Base-by-base conservation (phyloP, 805 yeast species). In the Alloascoidea hylecoeti region DNA sequence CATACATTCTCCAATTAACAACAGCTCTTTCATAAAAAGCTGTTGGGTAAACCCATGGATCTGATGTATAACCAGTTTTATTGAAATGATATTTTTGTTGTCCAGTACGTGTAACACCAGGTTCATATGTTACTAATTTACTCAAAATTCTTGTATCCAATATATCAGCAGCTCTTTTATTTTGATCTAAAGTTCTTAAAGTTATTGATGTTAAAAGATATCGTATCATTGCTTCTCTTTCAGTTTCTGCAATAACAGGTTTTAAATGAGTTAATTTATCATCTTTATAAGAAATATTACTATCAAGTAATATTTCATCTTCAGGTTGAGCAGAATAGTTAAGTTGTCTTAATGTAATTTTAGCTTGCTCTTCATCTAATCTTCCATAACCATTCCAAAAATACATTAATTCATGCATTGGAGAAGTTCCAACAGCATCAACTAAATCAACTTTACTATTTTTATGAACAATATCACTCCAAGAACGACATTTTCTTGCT, bases 381-480 rank as follows among this genome's bases (percentile, higher is more conserved):
- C 95, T 66, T 49, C 78, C 76, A 53, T 77, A 88, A 0, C 95
- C 95, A 51, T 85, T 85, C 89, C 95, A 88, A 56, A 88, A 85
- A 54, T 88, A 89, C n/a, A 76, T 62, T 41, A 85, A 59, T 59
- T 88, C 96, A 50, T 81, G 94, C 30, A 80, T 66, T 32, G 86
- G 78, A 0, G 95, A 84, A 0, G 88, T 75, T 1, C 88, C 94
- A 42, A 82, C 65, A 14, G 84, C 75, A 49, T 88, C 96, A n/a
- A 78, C 64, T 9, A 76, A 61, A 37, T 63, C 62, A 16, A 68
- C 43, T 0, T 60, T 9, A 9, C n/a, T 55, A 13, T 60, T 47
- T 23, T 39, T 34, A 36, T 47, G 48, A 2, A 59, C 48, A 12
- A 47, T 44, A 2, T 44, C 44, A 35, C 55, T 48, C 48, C 63